Evolutionary conservation across 2,329 filamentous ascomycete genomes (phyloP).

Genomic region (Setomelanomma holmii): DNA sequence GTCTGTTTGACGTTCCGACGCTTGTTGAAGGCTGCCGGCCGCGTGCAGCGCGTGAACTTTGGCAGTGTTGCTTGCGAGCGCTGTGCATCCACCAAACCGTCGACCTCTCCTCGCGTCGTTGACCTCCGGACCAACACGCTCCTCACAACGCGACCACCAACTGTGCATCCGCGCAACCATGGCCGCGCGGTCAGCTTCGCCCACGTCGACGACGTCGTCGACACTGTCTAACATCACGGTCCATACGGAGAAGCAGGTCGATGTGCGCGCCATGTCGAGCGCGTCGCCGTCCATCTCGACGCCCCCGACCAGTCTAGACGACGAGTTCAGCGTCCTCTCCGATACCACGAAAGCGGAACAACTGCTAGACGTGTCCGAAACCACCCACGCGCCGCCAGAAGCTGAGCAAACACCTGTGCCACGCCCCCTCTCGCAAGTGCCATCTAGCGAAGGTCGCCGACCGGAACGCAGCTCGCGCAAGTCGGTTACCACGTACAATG

Average conservation of each 20-base stretch:
- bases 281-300: slow-evolving; percentile 66
- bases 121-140: slow-evolving; percentile 32
- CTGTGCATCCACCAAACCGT: slow-evolving; percentile 26
- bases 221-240: slow-evolving; percentile 53
- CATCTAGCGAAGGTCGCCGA: slow-evolving; percentile 35
- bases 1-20: slow-evolving; percentile 16
- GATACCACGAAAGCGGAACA: slow-evolving; percentile 43
- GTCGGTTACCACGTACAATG: slow-evolving; percentile 70
- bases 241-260: slow-evolving; percentile 36
- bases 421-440: slow-evolving; percentile 21
- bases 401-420: slow-evolving; percentile 26
- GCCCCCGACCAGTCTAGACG: slow-evolving; percentile 71
- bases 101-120: slow-evolving; percentile 43
- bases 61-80: slow-evolving; percentile 43
- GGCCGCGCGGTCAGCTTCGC: slow-evolving; percentile 43
- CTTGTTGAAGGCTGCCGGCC: slow-evolving; percentile 21
- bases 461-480: slow-evolving; percentile 61
- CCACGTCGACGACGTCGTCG: slow-evolving; percentile 51
- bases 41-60: slow-evolving; percentile 37
- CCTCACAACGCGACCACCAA: slow-evolving; percentile 25
- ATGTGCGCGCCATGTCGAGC: slow-evolving; percentile 54
- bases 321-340: slow-evolving; percentile 64
- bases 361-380: slow-evolving; percentile 27
- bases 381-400: slow-evolving; percentile 21
- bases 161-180: slow-evolving; percentile 31